A percentile compares a stretch with the other conserved stretches of the same genome.
These are phyloP conservation scores for Stagonosporopsis tanaceti DNA, from an alignment of 2,329 filamentous ascomycete species.

Conservation along the genomic window DNA sequence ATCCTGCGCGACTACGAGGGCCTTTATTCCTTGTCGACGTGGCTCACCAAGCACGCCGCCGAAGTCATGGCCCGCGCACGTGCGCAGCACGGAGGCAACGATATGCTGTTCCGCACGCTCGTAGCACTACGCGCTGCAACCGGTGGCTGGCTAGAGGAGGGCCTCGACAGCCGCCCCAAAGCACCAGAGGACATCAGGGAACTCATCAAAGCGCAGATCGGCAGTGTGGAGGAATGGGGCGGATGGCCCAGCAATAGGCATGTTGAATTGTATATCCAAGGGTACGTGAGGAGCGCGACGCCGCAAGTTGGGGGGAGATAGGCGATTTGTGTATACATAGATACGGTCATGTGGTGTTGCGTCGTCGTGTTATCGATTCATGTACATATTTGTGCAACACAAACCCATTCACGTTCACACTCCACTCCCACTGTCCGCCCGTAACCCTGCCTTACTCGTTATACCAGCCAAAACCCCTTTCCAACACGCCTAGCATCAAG, in stretches of 20 bases:
- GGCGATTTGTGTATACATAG: background rate
- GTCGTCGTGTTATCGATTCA: background rate
- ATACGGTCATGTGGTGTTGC: background rate
- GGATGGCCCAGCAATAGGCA: conserved; percentile 56
- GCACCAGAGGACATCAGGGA: conserved; percentile 44
- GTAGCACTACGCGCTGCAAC: conserved; percentile 53
- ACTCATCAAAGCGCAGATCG: conserved; percentile 44
- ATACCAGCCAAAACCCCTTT: background rate
- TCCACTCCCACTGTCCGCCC: too few relatives aligned
- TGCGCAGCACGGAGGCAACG: conserved; percentile 35
- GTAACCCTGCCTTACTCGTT: too few relatives aligned
- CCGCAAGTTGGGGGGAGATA: conserved; percentile 27
- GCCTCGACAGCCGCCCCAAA: conserved; percentile 1
- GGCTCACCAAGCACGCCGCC: conserved; percentile 57
- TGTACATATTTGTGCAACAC: conserved; percentile 1
- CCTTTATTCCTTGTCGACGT: conserved; percentile 65
- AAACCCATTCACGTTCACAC: background rate
- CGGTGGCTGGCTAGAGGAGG: conserved; percentile 41
- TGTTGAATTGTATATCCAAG: conserved; percentile 46
- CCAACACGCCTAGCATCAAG: background rate
- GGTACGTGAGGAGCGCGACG: conserved; percentile 23
- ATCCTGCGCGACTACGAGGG: conserved; percentile 66
- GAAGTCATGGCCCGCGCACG: conserved; percentile 40
- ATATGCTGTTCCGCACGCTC: conserved; percentile 45
- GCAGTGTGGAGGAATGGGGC: conserved; percentile 51